Percentiles rank a stretch among this genome's conserved stretches.
Evolutionary conservation across 1,284 basidiomycete species (phyloP).

Genomic region (Marasmius tenuissimus): DNA sequence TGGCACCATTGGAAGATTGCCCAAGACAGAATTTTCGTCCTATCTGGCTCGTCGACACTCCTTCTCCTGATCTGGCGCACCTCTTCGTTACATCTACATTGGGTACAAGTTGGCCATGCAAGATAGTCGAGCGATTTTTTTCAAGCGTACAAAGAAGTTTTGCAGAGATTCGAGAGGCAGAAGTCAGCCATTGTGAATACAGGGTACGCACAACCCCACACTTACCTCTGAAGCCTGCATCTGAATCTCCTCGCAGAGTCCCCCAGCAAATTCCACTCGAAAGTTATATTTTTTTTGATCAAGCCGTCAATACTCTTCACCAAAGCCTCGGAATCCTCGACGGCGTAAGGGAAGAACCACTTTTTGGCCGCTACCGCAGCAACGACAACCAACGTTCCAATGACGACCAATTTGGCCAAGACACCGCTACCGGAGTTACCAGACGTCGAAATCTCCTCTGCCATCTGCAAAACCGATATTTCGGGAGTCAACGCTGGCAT

Average conservation of each 20-base stretch:
- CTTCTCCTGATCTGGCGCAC: neutral
- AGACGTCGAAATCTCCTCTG: neutral
- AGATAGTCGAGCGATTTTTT: neutral
- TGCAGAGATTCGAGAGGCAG: too few species aligned
- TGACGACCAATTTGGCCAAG: neutral
- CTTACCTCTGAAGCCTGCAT: neutral
- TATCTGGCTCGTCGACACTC: neutral
- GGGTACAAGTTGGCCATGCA: neutral
- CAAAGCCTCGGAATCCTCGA: neutral
- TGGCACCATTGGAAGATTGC: neutral
- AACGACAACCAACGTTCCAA: neutral
- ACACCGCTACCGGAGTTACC: neutral
- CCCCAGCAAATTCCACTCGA: neutral
- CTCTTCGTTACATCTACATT: neutral
- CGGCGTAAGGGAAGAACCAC: neutral
- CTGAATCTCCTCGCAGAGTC: neutral
- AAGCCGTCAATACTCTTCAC: neutral
- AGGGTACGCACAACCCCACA: neutral
- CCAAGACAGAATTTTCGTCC: neutral
- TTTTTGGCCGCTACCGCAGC: neutral
- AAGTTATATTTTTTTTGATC: neutral
- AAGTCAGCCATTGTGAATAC: neutral
- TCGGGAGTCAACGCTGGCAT: neutral
- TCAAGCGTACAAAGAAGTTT: too few species aligned
- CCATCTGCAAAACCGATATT: neutral